Conservation (phyloP, 352 stramenopile species). For the Elongisporangium anandrum region DNA sequence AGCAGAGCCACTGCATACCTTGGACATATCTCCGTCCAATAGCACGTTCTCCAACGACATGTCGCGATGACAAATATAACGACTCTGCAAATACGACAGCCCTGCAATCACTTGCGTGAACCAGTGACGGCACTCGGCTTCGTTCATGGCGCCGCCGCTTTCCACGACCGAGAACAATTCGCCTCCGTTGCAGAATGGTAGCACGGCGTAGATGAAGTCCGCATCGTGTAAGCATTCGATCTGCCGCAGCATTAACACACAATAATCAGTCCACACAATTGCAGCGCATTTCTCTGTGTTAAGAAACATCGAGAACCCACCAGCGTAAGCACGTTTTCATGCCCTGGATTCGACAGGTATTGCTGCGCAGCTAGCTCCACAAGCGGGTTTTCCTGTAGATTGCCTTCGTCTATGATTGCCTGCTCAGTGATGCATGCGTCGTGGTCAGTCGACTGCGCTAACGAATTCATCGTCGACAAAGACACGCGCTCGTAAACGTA, state of each 20-base stretch:
- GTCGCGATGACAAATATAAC: conserved; percentile 84
- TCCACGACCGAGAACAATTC: conserved; percentile 84
- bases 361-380: conserved; percentile 84
- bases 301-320: conserved; percentile 22
- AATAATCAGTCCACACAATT: neutral
- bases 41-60: conserved; percentile 88
- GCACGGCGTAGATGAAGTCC: conserved; percentile 82
- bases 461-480: neutral
- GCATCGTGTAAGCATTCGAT: conserved; percentile 80
- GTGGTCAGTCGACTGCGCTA: neutral
- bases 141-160: conserved; percentile 74
- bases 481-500: conserved; percentile 8
- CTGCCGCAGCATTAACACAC: conserved; percentile 16
- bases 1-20: conserved; percentile 25
- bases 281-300: too few species aligned
- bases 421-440: conserved; percentile 11
- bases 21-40: conserved; percentile 77
- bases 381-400: conserved; percentile 84
- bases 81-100: conserved; percentile 77
- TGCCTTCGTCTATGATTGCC: conserved; percentile 83
- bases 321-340: conserved; percentile 81
- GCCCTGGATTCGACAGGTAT: conserved; percentile 71
- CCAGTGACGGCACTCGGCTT: conserved; percentile 75
- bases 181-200: conserved; percentile 82
- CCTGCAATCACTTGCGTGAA: conserved; percentile 79